Evolutionary conservation across 169 alveolate species (phyloP).

Genomic region (Plasmodium cynomolgi): DNA sequence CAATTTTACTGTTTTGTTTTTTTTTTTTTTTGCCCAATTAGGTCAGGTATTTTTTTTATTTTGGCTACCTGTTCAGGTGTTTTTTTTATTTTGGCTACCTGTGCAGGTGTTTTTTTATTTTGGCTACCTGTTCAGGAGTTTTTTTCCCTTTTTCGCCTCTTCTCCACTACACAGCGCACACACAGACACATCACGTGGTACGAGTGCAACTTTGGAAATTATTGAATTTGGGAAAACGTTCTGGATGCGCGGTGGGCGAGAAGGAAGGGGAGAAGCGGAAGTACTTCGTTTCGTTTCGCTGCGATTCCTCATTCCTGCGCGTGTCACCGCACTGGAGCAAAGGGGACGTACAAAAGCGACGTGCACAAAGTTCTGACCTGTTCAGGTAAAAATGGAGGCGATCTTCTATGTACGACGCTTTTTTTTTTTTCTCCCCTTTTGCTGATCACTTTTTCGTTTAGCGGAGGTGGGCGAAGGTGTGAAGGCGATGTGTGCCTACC

Average conservation of each 20-base stretch:
- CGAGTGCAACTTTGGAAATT: not conserved
- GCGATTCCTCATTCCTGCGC: not conserved
- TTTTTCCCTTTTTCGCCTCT: not conserved
- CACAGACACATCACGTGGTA: not conserved
- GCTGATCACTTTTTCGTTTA: not conserved
- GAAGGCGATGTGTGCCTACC: not conserved
- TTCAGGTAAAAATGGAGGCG: not conserved
- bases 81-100: not conserved
- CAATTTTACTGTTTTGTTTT: not conserved
- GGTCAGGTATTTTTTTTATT: not conserved
- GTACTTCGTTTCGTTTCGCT: not conserved
- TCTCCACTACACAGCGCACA: not conserved
- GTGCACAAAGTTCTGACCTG: not conserved
- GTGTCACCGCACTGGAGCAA: not conserved
- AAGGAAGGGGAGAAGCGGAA: not conserved
- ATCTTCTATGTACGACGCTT: constrained; percentile 32
- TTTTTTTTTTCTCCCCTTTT: not conserved
- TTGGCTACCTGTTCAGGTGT: not conserved
- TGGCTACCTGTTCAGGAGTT: not conserved
- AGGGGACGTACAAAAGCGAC: not conserved
- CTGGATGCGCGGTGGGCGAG: not conserved
- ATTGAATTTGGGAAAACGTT: not conserved
- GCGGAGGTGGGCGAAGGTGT: not conserved
- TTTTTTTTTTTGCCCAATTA: not conserved
- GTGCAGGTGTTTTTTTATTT: not conserved